Evolutionary conservation across 1,284 basidiomycete species (phyloP).

Genomic region (Cutaneotrichosporon arboriforme): DNA sequence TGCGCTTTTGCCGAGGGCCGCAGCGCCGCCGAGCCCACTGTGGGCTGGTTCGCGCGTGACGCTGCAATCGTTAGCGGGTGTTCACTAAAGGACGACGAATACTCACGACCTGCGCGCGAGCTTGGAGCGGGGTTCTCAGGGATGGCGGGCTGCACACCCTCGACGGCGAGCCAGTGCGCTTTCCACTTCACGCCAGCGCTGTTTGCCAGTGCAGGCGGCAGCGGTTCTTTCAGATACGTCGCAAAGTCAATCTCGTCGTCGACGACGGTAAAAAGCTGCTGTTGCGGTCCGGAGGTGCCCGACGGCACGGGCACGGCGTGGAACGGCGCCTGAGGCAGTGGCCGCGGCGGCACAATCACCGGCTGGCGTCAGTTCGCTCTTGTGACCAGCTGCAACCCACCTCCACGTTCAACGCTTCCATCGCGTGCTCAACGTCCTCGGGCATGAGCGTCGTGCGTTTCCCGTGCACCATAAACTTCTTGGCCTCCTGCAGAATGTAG

Average conservation of each 20-base stretch:
- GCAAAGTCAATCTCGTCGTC: slow-evolving; percentile 98
- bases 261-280: slow-evolving; percentile 71
- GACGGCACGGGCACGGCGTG: slow-evolving; percentile 46
- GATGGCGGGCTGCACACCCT: slow-evolving; percentile 93
- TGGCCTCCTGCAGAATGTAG: slow-evolving; percentile 70
- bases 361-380: slow-evolving; percentile 27
- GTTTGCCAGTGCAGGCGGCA: slow-evolving; percentile 36
- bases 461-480: slow-evolving; percentile 93
- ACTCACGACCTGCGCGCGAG: slow-evolving; percentile 33
- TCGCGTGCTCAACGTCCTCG: slow-evolving; percentile 85
- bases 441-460: slow-evolving; percentile 80
- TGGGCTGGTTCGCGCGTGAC: slow-evolving; percentile 24
- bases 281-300: slow-evolving; percentile 48
- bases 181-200: slow-evolving; percentile 47
- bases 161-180: slow-evolving; percentile 96
- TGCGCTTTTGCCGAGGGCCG: slow-evolving; percentile 69
- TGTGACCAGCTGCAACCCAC: slow-evolving; percentile 32
- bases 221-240: slow-evolving; percentile 60
- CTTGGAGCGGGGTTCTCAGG: slow-evolving; percentile 83
- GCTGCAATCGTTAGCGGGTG: no score
- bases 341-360: slow-evolving; percentile 42
- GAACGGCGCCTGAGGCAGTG: slow-evolving; percentile 59
- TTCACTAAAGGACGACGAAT: background rate
- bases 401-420: slow-evolving; percentile 91
- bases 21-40: slow-evolving; percentile 40